Evolutionary conservation across 1,284 basidiomycete species (phyloP).

Genomic region (Leccinum subspadiceum): DNA sequence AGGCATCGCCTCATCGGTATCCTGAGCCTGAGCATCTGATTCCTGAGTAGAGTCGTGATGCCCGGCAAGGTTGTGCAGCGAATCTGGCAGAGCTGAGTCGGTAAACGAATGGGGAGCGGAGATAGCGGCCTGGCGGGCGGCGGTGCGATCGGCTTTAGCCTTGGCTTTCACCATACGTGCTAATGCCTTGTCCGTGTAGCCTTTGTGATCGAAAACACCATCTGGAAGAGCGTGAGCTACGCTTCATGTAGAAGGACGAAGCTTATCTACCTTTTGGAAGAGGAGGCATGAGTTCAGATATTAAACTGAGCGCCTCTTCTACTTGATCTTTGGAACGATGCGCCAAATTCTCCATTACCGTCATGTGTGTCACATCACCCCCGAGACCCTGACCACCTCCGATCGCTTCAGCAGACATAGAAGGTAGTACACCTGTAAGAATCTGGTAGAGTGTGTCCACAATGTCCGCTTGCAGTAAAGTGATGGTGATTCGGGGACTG

Average conservation of each 20-base stretch:
- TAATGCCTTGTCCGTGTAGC: constrained; percentile 86
- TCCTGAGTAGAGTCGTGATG: constrained; percentile 33
- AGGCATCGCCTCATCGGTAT: constrained; percentile 36
- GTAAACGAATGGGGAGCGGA: constrained; percentile 31
- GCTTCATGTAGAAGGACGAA: neutral
- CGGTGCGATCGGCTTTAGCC: constrained; percentile 72
- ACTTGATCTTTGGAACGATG: constrained; percentile 96
- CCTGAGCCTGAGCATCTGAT: constrained; percentile 33
- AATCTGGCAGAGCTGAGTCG: constrained; percentile 25
- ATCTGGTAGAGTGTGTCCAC: constrained; percentile 92
- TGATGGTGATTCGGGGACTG: constrained; percentile 82
- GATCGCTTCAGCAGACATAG: constrained; percentile 59
- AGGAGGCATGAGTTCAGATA: constrained; percentile 89
- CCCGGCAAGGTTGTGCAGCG: constrained; percentile 12
- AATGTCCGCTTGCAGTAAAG: constrained; percentile 86
- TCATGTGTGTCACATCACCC: constrained; percentile 90
- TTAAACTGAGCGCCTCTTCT: constrained; percentile 84
- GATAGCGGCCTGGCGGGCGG: constrained; percentile 51
- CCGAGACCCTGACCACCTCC: constrained; percentile 70
- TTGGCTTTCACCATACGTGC: constrained; percentile 71
- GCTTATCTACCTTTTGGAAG: constrained; percentile 77
- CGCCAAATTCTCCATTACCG: constrained; percentile 95
- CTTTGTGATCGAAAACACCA: constrained; percentile 90
- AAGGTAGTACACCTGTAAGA: constrained; percentile 85
- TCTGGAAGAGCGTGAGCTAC: constrained; percentile 46